These are phyloP conservation scores for Leucosporidium scottii DNA, from an alignment of 768 basidiomycete species.

Conservation along the genomic window DNA sequence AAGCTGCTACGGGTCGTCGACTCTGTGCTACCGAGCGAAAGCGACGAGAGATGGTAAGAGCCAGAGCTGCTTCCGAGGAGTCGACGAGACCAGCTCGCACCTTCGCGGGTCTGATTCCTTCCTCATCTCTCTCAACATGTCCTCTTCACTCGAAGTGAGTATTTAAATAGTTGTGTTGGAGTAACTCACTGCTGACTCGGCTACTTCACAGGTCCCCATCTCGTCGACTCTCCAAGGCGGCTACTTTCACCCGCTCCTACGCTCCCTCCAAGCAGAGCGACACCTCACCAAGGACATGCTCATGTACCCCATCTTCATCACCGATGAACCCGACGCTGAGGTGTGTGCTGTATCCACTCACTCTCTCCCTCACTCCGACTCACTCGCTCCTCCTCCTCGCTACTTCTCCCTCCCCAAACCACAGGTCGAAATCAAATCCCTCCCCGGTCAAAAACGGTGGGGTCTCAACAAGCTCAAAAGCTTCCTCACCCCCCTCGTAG, in stretches of 20 bases:
- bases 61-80: too few species aligned
- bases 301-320: conserved; percentile 98
- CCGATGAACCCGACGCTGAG: conserved; percentile 82
- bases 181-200: too few species aligned
- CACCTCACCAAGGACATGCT: conserved; percentile 81
- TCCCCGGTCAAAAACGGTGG: conserved; percentile 88
- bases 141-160: not conserved
- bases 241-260: conserved; percentile 82
- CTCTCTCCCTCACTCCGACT: not conserved
- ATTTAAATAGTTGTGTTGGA: too few species aligned
- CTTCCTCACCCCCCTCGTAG: conserved; percentile 77
- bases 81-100: too few species aligned
- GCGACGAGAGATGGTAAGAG: too few species aligned
- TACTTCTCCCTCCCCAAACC: conserved; percentile 34
- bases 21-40: too few species aligned
- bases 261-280: conserved; percentile 76
- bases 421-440: conserved; percentile 61
- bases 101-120: too few species aligned
- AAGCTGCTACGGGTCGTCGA: too few species aligned
- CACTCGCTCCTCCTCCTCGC: not conserved
- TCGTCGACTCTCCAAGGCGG: conserved; percentile 56
- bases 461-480: conserved; percentile 84
- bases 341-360: conserved; percentile 44
- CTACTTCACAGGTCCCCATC: conserved; percentile 26
- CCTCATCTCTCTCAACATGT: too few species aligned